Base-by-base conservation (phyloP, 2,329 filamentous ascomycete genomes). In the Clonostachys chloroleuca region DNA sequence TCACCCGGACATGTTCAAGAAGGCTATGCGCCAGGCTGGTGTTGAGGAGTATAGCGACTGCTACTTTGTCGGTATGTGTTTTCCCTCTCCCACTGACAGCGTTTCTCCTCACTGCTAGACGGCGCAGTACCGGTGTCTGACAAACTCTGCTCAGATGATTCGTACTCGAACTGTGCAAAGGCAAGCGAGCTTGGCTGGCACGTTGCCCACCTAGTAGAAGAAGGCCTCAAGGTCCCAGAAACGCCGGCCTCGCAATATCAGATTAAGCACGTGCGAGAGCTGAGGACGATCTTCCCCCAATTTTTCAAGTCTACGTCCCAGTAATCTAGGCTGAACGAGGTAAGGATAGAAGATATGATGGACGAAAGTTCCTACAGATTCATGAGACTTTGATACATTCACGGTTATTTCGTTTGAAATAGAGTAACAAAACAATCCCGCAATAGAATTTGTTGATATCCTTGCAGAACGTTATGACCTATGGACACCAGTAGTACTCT, bases 1-100 rank as follows among this genome's bases (percentile, higher is more conserved):
- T 4, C 79, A 87, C 48, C 75, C 76, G 45, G 82, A 84, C 45
- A 94, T 95, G 86, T 99, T 84, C 62, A 79, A 79, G 36, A 96
- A 94, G 69, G 94, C 89, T 6, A 96, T 97, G 87, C 73, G 67
- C 42, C 87, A 97, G 57, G 91, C 92, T 0, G 87, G 85, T 1
- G 81, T 87, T 2, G 75, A 79, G 13, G 75, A 80, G 35, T 71
- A 74, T 12, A 77, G 86, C 40, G 79, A 90, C 50, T 97, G 92
- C 66, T 99, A 87, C 62, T 99, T 96, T 65, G 90, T 99, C 55
- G 91, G 90, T 94, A 72, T 60, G 87, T 73, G 30, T n/a, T 17
- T 42, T 8, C 5, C 5, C 24, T 30, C 24, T 30, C 24, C 24
- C 3, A 10, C 24, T 30, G 9, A 30, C n/a, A 12, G 20, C 9